Base-by-base conservation (phyloP, 768 basidiomycete genomes). In the Leucocoprinus leucothites region DNA sequence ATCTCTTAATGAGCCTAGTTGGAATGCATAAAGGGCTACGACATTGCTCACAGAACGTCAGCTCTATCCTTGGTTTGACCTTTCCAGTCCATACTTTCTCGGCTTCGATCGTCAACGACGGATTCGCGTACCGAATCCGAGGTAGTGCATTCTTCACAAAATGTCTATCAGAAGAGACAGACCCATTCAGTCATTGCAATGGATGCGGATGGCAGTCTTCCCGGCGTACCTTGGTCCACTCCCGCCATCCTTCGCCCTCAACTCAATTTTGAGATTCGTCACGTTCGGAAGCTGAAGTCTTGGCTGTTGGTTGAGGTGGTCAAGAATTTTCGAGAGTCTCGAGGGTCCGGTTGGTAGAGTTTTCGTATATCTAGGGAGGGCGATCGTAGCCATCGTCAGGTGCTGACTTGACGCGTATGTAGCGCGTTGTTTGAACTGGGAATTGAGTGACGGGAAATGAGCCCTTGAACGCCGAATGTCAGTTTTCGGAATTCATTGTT, bases 61-160 rank as follows among this genome's bases (percentile, higher is more conserved):
- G 57, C 14, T 75, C 69, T 61, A 91, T 76, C 50, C 85, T 76
- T 0, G 89, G 82, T 51, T 72, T 72, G 82, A 89, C 1, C 51
- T 69, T 67, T 9, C 74, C 70, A 68, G 88, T 89, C 28, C 68
- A 71, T 42, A 76, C 68, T 57, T 76, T 83, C 59, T 78, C 74
- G 0, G 91, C 80, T 28, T 78, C 69, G 34, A 93, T 84, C 26
- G 79, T 73, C 22, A 92, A 62, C 7, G 74, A 66, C 0, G 90
- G 89, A 62, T 93, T 92, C 1, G 82, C 85, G 67, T 81, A 91
- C 9, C 82, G 85, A 74, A 93, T 87, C 26, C 87, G 77, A 1
- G 87, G 88, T 0, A 93, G 70, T n/a, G 88, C 78, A 38, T 92
- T 84, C 64, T 87, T 89, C 36, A 87, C 77, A 59, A 93, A 92